Conservation (phyloP, 1,139 yeast genomes). For the Suhomyces taliae region DNA sequence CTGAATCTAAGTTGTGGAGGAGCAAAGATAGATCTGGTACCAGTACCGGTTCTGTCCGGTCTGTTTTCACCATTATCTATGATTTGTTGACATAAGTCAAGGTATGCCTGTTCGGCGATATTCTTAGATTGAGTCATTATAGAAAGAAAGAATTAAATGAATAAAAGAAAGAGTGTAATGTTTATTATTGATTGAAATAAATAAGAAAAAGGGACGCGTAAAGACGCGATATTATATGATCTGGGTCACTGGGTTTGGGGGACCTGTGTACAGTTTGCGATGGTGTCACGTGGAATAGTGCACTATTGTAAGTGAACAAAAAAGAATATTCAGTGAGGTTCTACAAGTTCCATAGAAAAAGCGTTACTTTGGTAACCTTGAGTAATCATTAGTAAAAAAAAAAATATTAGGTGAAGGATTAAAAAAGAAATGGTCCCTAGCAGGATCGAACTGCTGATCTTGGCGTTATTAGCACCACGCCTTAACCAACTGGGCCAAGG, state of each 20-base stretch:
- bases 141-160: background rate
- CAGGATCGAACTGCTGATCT: conserved; percentile 87
- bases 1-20: conserved; percentile 94
- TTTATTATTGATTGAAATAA: background rate
- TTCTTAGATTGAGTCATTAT: conserved; percentile 29
- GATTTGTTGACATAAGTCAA: conserved; percentile 76
- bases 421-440: conserved; percentile 61
- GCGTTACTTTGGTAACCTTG: background rate
- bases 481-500: conserved; percentile 91
- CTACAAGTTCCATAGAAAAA: too few relatives aligned
- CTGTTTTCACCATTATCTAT: conserved; percentile 84
- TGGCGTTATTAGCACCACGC: conserved; percentile 89
- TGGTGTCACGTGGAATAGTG: background rate
- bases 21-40: conserved; percentile 85
- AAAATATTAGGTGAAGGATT: too few relatives aligned
- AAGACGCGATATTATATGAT: background rate
- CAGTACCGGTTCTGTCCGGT: conserved; percentile 97
- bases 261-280: background rate
- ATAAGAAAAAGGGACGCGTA: conserved; percentile 1
- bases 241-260: background rate
- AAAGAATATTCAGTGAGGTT: too few relatives aligned
- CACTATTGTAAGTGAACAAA: too few relatives aligned
- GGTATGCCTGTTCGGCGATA: conserved; percentile 77
- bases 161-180: background rate
- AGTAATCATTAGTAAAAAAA: too few relatives aligned